Base-by-base conservation (phyloP, 371 early-diverging fungal species). In the Chytridium lagenaria region DNA sequence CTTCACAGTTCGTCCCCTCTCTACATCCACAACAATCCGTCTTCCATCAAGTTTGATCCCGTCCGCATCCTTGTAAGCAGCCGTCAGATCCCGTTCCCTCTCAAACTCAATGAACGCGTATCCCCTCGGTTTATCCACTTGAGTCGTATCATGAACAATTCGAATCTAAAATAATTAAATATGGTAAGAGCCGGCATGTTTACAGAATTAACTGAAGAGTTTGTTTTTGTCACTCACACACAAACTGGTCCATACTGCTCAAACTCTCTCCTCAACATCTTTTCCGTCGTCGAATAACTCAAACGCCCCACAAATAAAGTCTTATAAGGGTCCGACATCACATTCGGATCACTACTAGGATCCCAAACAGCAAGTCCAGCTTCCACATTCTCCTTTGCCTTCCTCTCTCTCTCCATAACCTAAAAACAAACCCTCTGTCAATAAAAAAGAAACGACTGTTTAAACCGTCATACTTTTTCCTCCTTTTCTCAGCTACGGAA, bases 51-150 rank as follows among this genome's bases (percentile, higher is more conserved):
- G 84, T 73, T 93, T 93, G 71, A 92, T 84, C 5, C 95, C 96
- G 79, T 96, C 97, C 2, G 95, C 94, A 74, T 94, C 93, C 70
- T 92, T 89, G 82, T 91, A 94, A 1, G 98, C 98, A 38, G 90
- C 89, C 74, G 92, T 90, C 92, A 96, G 91, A 75, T 94, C 96
- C 39, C 90, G 86, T 83, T 98, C 98, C 67, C 92, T 86, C 75
- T 94, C 95, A 80, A 88, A 98, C 83, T 98, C 98, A 72, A 98
- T 88, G 78, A 98, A 98, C 0, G 96, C 98, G 77, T 97, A 98
- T 50, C 97, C 96, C 71, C 93, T 90, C 16, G 94, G 88, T 72
- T 93, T 90, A 1, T 57, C 89, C 87, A 34, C 74, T 3, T 37
- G 89, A 87, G 33, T 74, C 72, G 0, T 86, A 63, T 90, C 88